phyloP scores from a whole-genome alignment of 2,329 filamentous ascomycete species.

The Xylaria arbuscula region DNA sequence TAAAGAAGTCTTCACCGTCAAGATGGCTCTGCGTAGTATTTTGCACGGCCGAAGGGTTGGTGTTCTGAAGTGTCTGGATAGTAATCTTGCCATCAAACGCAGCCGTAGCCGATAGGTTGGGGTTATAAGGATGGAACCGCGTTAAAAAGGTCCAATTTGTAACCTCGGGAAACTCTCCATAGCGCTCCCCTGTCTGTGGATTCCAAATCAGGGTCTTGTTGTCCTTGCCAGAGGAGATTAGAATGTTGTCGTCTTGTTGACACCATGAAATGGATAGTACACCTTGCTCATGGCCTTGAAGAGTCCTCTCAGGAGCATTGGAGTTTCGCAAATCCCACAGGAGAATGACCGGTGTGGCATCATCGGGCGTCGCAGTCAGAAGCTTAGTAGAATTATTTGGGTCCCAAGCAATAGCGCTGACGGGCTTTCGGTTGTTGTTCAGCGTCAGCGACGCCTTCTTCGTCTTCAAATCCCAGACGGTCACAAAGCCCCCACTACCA shows the following conservation, averaged over 20 bases:
- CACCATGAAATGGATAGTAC: conserved; percentile 97
- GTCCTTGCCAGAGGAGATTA: conserved; percentile 96
- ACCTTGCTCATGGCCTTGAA: conserved; percentile 93
- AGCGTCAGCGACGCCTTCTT: conserved; percentile 97
- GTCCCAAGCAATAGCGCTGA: conserved; percentile 97
- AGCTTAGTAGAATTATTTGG: conserved; percentile 95
- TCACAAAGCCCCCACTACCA: conserved; percentile 92
- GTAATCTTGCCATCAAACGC: conserved; percentile 98
- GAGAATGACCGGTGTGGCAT: conserved; percentile 86
- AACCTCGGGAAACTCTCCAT: conserved; percentile 94
- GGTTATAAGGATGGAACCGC: conserved; percentile 92
- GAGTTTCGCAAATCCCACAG: conserved; percentile 97
- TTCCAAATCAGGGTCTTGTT: conserved; percentile 98
- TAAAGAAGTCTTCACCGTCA: conserved; percentile 96
- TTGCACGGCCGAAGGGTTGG: conserved; percentile 80
- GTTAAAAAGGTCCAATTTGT: conserved; percentile 99
- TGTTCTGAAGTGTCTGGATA: conserved; percentile 93
- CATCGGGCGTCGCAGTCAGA: conserved; percentile 89
- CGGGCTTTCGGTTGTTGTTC: conserved; percentile 93
- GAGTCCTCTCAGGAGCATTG: conserved; percentile 88
- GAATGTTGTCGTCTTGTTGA: conserved; percentile 84
- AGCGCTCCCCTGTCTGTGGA: conserved; percentile 85
- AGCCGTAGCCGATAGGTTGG: conserved; percentile 90
- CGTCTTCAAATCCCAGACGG: conserved; percentile 97
- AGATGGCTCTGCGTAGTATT: conserved; percentile 73